phyloP scores from a whole-genome alignment of 306 rosid species.

The Fragaria iinumae region DNA sequence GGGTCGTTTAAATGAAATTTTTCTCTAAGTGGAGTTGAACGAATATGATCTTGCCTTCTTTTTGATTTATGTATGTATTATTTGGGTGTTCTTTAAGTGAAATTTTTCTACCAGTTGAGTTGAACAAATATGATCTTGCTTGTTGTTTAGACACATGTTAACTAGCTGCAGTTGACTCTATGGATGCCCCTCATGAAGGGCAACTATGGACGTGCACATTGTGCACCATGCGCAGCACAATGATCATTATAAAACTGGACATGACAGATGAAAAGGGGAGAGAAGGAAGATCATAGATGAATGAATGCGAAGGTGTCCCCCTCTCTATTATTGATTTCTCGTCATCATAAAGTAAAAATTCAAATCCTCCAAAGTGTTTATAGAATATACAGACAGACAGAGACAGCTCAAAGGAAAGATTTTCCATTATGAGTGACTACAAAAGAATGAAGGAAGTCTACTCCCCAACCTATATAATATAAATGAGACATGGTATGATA shows the following conservation, averaged over 20 bases:
- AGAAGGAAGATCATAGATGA: conserved; percentile 18
- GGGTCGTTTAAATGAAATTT: no score
- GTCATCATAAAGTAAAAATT: conserved; percentile 38
- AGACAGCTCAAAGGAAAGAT: conserved; percentile 38
- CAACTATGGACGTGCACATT: background rate
- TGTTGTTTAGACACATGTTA: background rate
- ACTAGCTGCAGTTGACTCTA: background rate
- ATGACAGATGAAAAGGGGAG: conserved; percentile 16
- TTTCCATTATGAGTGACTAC: conserved; percentile 51
- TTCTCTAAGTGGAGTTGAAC: no score
- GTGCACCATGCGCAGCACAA: background rate
- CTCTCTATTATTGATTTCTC: conserved; percentile 44
- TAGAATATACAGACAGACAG: conserved; percentile 35
- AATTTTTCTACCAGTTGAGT: no score
- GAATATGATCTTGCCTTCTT: no score
- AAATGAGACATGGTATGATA: conserved; percentile 2
- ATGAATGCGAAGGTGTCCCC: conserved; percentile 9
- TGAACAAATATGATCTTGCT: background rate
- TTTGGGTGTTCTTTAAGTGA: no score
- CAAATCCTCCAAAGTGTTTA: conserved; percentile 19
- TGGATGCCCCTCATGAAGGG: background rate
- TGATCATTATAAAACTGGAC: conserved; percentile 4
- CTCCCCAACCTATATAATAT: conserved; percentile 23
- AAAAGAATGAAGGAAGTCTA: conserved; percentile 55
- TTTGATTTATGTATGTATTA: no score